A percentile compares a stretch with the other conserved stretches of the same genome.
phyloP scores from a whole-genome alignment of 495 filamentous ascomycete species.

The Rhypophila decipiens region DNA sequence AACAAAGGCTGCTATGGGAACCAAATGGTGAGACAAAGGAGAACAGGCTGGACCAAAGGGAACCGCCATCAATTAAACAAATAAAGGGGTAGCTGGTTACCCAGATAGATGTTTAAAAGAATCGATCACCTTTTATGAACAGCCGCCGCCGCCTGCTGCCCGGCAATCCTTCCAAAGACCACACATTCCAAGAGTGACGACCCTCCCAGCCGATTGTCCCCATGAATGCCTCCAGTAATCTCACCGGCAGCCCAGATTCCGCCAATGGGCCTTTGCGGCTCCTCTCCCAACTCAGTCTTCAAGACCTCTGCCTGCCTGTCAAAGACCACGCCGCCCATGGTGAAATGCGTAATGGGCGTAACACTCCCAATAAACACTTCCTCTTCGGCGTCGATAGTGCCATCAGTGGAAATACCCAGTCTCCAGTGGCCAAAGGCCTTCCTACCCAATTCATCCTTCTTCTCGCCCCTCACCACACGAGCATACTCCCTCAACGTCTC shows the following conservation, averaged over 20 bases:
- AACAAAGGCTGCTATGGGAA: conserved; percentile 6
- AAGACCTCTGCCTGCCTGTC: conserved; percentile 38
- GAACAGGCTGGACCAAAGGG: not conserved
- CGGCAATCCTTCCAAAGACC: conserved; percentile 53
- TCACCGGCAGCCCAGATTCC: conserved; percentile 50
- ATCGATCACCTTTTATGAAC: conserved; percentile 1
- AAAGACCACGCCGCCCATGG: conserved; percentile 50
- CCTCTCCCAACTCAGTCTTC: conserved; percentile 18
- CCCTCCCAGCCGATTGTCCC: conserved; percentile 48
- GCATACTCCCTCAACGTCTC: conserved; percentile 43
- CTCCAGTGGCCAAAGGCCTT: conserved; percentile 49
- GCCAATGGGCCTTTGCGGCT: conserved; percentile 23
- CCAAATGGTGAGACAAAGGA: not conserved
- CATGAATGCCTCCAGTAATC: conserved; percentile 51
- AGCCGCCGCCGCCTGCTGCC: conserved; percentile 34
- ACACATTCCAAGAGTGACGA: conserved; percentile 50
- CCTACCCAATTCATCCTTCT: conserved; percentile 36
- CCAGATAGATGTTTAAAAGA: no score
- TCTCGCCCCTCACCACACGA: conserved; percentile 25
- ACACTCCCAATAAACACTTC: conserved; percentile 50
- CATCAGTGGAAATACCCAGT: conserved; percentile 19
- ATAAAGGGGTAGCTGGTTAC: no score
- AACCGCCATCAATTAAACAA: no score
- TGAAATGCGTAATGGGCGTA: conserved; percentile 57
- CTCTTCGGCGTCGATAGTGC: conserved; percentile 34